Conservation (phyloP, 2,329 filamentous ascomycete species). For the Hypocrella siamensis region DNA sequence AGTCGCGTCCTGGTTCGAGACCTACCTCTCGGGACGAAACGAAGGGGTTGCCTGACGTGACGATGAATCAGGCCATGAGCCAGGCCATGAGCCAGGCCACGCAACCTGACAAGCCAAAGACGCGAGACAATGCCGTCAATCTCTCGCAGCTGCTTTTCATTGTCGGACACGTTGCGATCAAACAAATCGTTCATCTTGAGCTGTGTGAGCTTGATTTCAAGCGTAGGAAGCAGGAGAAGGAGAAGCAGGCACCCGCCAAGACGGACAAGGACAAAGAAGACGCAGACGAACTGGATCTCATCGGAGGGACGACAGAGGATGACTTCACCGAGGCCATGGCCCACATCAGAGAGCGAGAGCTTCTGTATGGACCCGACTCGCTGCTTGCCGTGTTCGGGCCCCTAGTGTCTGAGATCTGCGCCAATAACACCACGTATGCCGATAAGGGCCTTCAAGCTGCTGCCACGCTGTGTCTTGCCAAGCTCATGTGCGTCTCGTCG, state of each 20-base stretch:
- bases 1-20: constrained; percentile 25
- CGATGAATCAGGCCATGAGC: constrained; percentile 13
- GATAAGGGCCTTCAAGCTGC: constrained; percentile 85
- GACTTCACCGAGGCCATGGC: constrained; percentile 80
- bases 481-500: constrained; percentile 95
- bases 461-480: constrained; percentile 85
- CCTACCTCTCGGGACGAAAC: constrained; percentile 24
- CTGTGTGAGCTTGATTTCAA: constrained; percentile 98
- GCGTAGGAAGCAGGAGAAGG: constrained; percentile 79
- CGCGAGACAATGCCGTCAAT: constrained; percentile 52
- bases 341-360: constrained; percentile 69
- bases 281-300: constrained; percentile 84
- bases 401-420: constrained; percentile 82
- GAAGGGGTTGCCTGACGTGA: constrained; percentile 14
- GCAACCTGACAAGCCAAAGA: constrained; percentile 24
- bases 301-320: constrained; percentile 89
- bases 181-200: constrained; percentile 96
- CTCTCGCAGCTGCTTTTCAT: constrained; percentile 89
- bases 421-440: constrained; percentile 82
- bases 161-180: constrained; percentile 92
- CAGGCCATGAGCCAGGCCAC: constrained; percentile 7
- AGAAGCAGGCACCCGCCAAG: constrained; percentile 42
- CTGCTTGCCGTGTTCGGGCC: constrained; percentile 84
- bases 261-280: constrained; percentile 39
- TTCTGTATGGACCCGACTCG: constrained; percentile 68